phyloP scores from a whole-genome alignment of 116 monocot genomes.

The Dioscorea cayenensis region DNA sequence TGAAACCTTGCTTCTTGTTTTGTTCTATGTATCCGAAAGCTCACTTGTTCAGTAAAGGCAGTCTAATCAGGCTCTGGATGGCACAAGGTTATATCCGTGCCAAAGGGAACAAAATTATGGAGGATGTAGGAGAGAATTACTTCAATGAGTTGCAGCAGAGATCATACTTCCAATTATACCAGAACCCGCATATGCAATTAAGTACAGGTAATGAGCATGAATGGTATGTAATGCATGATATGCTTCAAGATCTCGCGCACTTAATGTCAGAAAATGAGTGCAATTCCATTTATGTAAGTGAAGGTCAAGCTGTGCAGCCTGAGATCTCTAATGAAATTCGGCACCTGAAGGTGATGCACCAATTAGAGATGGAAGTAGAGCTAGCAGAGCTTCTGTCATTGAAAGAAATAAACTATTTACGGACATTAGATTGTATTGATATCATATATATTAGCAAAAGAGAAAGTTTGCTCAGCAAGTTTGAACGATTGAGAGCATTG shows the following conservation, averaged over 20 bases:
- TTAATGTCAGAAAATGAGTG: background rate
- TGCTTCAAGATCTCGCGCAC: constrained; percentile 1
- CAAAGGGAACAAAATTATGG: background rate
- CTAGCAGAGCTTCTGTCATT: background rate
- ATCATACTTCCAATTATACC: constrained; percentile 2
- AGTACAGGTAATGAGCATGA: background rate
- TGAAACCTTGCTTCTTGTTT: constrained; percentile 7
- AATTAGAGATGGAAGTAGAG: background rate
- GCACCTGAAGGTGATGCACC: background rate
- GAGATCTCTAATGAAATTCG: background rate
- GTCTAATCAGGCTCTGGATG: background rate
- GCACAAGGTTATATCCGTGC: constrained; percentile 1
- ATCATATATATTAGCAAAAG: background rate
- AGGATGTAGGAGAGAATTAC: background rate
- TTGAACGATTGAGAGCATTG: background rate
- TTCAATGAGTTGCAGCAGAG: background rate
- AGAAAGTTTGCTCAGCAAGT: background rate
- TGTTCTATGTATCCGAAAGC: constrained; percentile 2
- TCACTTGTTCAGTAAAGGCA: background rate
- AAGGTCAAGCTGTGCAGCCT: no score
- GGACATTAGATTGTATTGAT: background rate
- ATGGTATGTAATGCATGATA: constrained; percentile 4
- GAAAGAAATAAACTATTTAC: background rate
- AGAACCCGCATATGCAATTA: no score
- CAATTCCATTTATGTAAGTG: no score